Conservation (phyloP, 495 filamentous ascomycete genomes). For the Hypoxylon rickii region DNA sequence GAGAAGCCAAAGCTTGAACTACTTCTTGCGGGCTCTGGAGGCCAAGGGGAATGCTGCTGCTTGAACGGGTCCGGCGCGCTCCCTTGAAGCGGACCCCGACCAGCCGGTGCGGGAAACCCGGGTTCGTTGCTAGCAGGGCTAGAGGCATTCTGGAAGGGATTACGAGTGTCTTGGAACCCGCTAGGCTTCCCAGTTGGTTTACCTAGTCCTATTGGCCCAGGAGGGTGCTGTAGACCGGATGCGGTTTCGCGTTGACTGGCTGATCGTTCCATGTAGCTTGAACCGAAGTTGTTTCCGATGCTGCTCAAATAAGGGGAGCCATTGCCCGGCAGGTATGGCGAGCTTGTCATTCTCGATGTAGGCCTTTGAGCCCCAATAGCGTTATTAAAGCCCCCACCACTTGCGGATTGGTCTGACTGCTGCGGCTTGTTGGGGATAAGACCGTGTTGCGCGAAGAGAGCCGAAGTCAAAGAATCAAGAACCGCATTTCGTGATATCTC, state of each 20-base stretch:
- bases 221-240: constrained; percentile 11
- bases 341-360: constrained; percentile 3
- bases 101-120: constrained; percentile 7
- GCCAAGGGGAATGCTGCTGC: constrained; percentile 17
- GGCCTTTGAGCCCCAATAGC: constrained; percentile 8
- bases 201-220: constrained; percentile 10
- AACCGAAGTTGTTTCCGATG: background rate
- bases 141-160: constrained; percentile 1
- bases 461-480: constrained; percentile 29
- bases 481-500: constrained; percentile 33
- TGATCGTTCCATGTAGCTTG: constrained; percentile 26
- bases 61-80: constrained; percentile 13
- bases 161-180: background rate
- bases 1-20: constrained; percentile 40
- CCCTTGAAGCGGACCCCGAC: background rate
- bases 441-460: constrained; percentile 36
- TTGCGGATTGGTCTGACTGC: background rate
- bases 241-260: constrained; percentile 8
- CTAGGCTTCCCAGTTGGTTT: background rate
- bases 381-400: background rate
- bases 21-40: constrained; percentile 4
- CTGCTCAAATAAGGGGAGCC: constrained; percentile 10
- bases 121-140: constrained; percentile 14
- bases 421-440: constrained; percentile 9
- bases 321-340: constrained; percentile 2